Conservation (phyloP, 306 rosid species). For the Malus asiatica region DNA sequence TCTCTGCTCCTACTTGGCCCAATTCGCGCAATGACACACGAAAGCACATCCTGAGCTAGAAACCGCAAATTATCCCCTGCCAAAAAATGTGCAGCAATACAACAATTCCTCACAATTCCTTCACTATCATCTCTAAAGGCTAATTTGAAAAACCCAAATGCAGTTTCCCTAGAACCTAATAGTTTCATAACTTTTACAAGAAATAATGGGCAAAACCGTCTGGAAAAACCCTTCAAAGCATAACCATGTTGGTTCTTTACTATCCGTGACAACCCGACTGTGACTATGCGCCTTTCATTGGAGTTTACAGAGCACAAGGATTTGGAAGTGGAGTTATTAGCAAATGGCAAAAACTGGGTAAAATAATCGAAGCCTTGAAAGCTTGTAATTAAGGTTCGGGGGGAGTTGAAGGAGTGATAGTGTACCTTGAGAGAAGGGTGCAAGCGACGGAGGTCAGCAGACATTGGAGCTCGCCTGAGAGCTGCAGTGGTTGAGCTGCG, state of each 20-base stretch:
- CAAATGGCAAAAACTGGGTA: conserved; percentile 54
- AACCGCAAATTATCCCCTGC: conserved; percentile 36
- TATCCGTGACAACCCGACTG: conserved; percentile 44
- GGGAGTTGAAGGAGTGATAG: conserved; percentile 10
- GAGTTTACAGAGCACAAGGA: conserved; percentile 32
- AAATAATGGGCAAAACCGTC: conserved; percentile 40
- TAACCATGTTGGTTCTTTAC: conserved; percentile 36
- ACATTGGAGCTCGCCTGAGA: conserved; percentile 38
- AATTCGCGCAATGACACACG: conserved; percentile 44
- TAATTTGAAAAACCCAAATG: conserved; percentile 62
- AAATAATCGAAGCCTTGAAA: conserved; percentile 27
- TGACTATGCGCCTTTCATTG: conserved; percentile 47
- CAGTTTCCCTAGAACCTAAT: conserved; percentile 33
- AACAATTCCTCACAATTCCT: conserved; percentile 27
- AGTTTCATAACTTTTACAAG: conserved; percentile 43
- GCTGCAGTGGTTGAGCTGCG: background rate
- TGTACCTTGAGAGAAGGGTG: conserved; percentile 23
- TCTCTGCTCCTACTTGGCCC: conserved; percentile 41
- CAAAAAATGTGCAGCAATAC: conserved; percentile 50
- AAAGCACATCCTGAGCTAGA: conserved; percentile 60
- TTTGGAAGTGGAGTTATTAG: conserved; percentile 10
- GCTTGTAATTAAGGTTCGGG: conserved; percentile 14
- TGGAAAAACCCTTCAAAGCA: conserved; percentile 40
- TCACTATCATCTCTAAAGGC: conserved; percentile 42
- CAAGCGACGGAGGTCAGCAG: conserved; percentile 28